These are phyloP conservation scores for Ophiostoma triangulosporum DNA, from an alignment of 2,329 filamentous ascomycete species.

Conservation along the genomic window DNA sequence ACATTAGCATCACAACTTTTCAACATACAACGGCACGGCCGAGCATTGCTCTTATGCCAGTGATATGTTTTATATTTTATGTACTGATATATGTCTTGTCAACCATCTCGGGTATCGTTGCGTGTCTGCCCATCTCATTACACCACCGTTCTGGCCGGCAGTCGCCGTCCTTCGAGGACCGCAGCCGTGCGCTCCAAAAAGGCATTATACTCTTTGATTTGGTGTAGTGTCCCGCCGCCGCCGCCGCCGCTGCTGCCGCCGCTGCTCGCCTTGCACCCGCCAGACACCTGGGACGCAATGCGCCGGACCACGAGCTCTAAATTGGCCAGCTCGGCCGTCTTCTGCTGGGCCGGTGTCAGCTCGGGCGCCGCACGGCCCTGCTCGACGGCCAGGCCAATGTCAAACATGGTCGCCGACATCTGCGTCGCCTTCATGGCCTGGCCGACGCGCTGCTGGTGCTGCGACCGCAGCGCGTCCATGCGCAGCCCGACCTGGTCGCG, in stretches of 20 bases:
- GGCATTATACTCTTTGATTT: slow-evolving; percentile 48
- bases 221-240: slow-evolving; percentile 35
- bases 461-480: slow-evolving; percentile 48
- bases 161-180: slow-evolving; percentile 32
- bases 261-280: slow-evolving; percentile 24
- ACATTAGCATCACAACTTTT: slow-evolving; percentile 6
- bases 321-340: slow-evolving; percentile 38
- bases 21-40: background rate
- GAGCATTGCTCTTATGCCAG: background rate
- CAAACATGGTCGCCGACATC: slow-evolving; percentile 45
- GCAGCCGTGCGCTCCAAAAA: slow-evolving; percentile 48
- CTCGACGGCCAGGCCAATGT: slow-evolving; percentile 43
- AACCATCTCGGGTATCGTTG: too few species aligned
- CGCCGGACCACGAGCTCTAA: slow-evolving; percentile 43
- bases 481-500: slow-evolving; percentile 47
- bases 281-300: slow-evolving; percentile 40
- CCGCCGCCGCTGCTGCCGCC: slow-evolving; percentile 28
- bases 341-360: slow-evolving; percentile 29
- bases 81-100: too few species aligned
- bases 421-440: slow-evolving; percentile 37
- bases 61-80: background rate
- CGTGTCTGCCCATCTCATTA: too few species aligned
- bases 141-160: background rate
- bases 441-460: slow-evolving; percentile 41
- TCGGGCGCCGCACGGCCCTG: slow-evolving; percentile 31